Evolutionary conservation across 139 green algal species (phyloP).

Genomic region (Chlamydomonas incerta): DNA sequence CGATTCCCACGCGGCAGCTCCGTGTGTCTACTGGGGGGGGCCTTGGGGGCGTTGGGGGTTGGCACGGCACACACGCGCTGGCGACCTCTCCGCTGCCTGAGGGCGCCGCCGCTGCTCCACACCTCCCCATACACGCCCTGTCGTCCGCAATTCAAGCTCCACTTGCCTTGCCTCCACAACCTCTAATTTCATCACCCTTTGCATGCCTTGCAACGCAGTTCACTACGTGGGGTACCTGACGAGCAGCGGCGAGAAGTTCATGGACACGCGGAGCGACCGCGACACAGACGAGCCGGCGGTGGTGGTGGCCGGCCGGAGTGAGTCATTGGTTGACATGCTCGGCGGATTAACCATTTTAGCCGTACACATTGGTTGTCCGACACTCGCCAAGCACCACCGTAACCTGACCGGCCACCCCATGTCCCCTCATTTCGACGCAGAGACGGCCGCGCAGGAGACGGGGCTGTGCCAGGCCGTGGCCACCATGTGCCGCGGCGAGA

Average conservation of each 20-base stretch:
- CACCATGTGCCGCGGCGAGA: slow-evolving; percentile 77
- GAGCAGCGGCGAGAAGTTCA: slow-evolving; percentile 65
- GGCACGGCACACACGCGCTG: no score
- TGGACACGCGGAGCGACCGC: slow-evolving; percentile 70
- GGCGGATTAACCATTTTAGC: no score
- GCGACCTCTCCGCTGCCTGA: no score
- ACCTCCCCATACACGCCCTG: no score
- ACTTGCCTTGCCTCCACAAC: not conserved
- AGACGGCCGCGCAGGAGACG: slow-evolving; percentile 45
- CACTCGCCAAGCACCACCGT: no score
- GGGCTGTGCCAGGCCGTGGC: slow-evolving; percentile 74
- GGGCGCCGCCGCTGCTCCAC: no score
- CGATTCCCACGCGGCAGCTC: no score
- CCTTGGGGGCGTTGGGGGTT: no score
- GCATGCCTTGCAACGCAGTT: slow-evolving; percentile 61
- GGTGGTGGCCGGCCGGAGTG: slow-evolving; percentile 79
- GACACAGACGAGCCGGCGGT: slow-evolving; percentile 50
- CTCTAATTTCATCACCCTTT: not conserved
- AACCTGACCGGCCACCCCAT: not conserved
- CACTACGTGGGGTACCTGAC: slow-evolving; percentile 72
- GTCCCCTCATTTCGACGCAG: slow-evolving; percentile 49
- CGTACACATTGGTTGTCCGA: no score
- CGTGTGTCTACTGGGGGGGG: no score
- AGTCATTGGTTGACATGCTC: no score
- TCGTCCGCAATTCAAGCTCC: not conserved